These are phyloP conservation scores for Volvariella surrecta DNA, from an alignment of 1,284 basidiomycete species.

Conservation along the genomic window DNA sequence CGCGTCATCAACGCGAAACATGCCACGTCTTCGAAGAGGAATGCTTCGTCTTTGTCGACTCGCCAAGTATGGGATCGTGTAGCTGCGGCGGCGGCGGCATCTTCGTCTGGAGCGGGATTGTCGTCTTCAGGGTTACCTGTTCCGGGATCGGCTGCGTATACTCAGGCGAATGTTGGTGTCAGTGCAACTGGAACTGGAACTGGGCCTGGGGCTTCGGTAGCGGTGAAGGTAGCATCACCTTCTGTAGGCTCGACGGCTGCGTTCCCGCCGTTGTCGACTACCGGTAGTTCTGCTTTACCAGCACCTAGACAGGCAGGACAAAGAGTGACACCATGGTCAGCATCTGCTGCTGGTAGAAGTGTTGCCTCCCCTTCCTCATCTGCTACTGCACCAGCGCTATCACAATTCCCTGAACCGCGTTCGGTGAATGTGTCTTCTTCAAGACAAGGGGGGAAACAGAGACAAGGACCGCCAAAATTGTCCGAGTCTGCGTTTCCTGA, in stretches of 20 bases:
- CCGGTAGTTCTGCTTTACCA: too few species aligned
- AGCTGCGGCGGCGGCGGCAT: slow-evolving; percentile 69
- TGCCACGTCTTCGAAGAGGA: slow-evolving; percentile 44
- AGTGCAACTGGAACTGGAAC: slow-evolving; percentile 11
- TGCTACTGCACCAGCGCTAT: slow-evolving; percentile 16
- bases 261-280: too few species aligned
- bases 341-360: too few species aligned
- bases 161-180: slow-evolving; percentile 8
- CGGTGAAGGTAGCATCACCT: too few species aligned
- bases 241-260: too few species aligned
- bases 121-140: slow-evolving; percentile 48
- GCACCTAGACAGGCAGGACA: too few species aligned
- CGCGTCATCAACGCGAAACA: slow-evolving; percentile 81
- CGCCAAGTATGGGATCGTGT: slow-evolving; percentile 81
- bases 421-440: not conserved
- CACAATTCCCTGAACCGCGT: slow-evolving; percentile 8
- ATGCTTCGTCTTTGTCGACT: slow-evolving; percentile 40
- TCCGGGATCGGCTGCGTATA: slow-evolving; percentile 18
- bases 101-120: slow-evolving; percentile 33
- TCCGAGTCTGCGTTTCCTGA: slow-evolving; percentile 65
- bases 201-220: too few species aligned
- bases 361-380: too few species aligned
- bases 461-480: slow-evolving; percentile 31
- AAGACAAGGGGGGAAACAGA: not conserved
- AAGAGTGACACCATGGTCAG: too few species aligned